These are phyloP conservation scores for Colletotrichum godetiae DNA, from an alignment of 2,329 filamentous ascomycete species.

Conservation along the genomic window DNA sequence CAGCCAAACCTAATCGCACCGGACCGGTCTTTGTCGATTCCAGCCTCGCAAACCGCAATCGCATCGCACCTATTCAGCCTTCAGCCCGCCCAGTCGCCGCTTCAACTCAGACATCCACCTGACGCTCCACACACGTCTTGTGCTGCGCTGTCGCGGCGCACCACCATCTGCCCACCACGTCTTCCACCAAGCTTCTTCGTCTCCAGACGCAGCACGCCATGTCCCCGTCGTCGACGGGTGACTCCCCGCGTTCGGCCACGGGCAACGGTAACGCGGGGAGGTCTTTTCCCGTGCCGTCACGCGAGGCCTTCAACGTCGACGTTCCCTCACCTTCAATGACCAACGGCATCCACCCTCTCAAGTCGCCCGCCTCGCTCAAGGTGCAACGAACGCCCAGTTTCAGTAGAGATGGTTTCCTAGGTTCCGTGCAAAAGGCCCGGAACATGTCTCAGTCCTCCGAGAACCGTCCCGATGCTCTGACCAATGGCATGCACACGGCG, in stretches of 20 bases:
- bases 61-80: neutral
- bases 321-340: conserved; percentile 58
- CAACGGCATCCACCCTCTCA: conserved; percentile 57
- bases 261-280: conserved; percentile 52
- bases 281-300: conserved; percentile 57
- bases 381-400: conserved; percentile 60
- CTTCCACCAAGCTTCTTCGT: conserved; percentile 38
- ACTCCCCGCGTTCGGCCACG: conserved; percentile 59
- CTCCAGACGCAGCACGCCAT: conserved; percentile 49
- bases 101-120: neutral
- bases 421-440: conserved; percentile 63
- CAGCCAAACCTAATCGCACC: neutral
- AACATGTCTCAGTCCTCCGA: conserved; percentile 68
- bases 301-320: conserved; percentile 62
- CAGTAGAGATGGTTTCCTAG: conserved; percentile 65
- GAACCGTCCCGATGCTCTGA: conserved; percentile 53
- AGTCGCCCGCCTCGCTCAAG: conserved; percentile 63
- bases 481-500: conserved; percentile 58
- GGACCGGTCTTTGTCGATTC: neutral
- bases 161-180: conserved; percentile 35
- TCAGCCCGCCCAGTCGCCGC: conserved; percentile 2
- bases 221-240: conserved; percentile 65
- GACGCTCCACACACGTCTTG: conserved; percentile 8
- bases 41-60: neutral
- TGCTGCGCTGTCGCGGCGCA: conserved; percentile 33